A percentile compares a stretch with the other conserved stretches of the same genome.
Conservation (phyloP, 2,329 filamentous ascomycete genomes). For the Talaromyces sp. region DNA sequence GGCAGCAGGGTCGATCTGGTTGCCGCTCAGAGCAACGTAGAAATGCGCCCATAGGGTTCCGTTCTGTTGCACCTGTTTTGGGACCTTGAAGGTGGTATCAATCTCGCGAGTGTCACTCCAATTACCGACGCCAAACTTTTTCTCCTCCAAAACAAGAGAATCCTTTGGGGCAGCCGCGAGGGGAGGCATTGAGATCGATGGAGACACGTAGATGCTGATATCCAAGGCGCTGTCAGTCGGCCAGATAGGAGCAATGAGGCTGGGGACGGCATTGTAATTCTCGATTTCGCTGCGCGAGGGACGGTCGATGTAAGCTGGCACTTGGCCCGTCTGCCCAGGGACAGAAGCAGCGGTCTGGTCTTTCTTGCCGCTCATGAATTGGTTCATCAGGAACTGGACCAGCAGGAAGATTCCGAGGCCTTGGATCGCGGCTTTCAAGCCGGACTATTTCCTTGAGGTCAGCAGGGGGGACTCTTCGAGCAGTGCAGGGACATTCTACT, state of each 20-base stretch:
- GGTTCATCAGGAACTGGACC: conserved; percentile 52
- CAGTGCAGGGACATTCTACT: not conserved
- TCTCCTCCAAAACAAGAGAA: conserved; percentile 72
- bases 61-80: conserved; percentile 77
- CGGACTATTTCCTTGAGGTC: conserved; percentile 26
- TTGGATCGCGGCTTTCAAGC: conserved; percentile 44
- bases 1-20: conserved; percentile 67
- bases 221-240: conserved; percentile 71
- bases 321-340: conserved; percentile 23
- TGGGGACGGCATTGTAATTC: conserved; percentile 48
- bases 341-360: conserved; percentile 20
- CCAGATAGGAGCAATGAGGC: conserved; percentile 85
- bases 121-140: conserved; percentile 71
- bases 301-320: conserved; percentile 61
- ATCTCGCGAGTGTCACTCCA: conserved; percentile 72
- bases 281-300: conserved; percentile 44
- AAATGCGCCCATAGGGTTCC: conserved; percentile 94
- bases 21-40: conserved; percentile 73
- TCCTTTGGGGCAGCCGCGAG: conserved; percentile 62
- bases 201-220: conserved; percentile 77
- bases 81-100: conserved; percentile 72
- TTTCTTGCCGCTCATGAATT: conserved; percentile 47
- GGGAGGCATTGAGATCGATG: conserved; percentile 60
- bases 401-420: conserved; percentile 56
- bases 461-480: conserved; percentile 16